Evolutionary conservation across 169 alveolate genomes (phyloP).

Genomic region (Plasmodium ovale): DNA sequence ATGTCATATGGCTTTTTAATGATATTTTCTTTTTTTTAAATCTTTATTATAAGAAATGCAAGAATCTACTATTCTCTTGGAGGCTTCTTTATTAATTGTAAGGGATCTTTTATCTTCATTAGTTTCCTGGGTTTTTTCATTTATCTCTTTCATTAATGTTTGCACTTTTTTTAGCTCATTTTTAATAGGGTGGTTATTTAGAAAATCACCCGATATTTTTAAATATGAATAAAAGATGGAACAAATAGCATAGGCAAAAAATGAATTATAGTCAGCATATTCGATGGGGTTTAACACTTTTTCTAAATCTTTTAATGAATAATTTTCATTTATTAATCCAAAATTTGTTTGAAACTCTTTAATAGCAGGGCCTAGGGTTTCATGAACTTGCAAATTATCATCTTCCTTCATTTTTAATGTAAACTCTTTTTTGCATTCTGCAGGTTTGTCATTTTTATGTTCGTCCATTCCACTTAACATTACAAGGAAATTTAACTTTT

Average conservation of each 20-base stretch:
- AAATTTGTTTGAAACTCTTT: constrained; percentile 66
- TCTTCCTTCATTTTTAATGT: constrained; percentile 22
- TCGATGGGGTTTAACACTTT: constrained; percentile 50
- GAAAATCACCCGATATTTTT: constrained; percentile 64
- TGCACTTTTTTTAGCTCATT: constrained; percentile 68
- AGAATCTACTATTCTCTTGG: constrained; percentile 70
- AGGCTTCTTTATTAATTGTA: constrained; percentile 70
- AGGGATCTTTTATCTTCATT: constrained; percentile 48
- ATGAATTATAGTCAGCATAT: constrained; percentile 72
- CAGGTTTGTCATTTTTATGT: constrained; percentile 13
- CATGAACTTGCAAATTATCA: constrained; percentile 19
- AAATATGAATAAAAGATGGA: constrained; percentile 74
- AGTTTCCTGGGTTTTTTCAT: constrained; percentile 33
- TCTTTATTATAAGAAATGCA: constrained; percentile 74
- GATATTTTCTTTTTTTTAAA: constrained; percentile 64
- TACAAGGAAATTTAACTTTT: too few relatives aligned
- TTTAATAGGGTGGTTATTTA: constrained; percentile 66
- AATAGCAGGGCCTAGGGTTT: constrained; percentile 35
- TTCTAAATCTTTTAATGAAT: constrained; percentile 63
- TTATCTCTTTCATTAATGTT: constrained; percentile 70
- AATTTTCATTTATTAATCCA: constrained; percentile 32
- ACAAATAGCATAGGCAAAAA: constrained; percentile 73
- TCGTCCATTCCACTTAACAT: constrained; percentile 31
- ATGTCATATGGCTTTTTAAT: too few relatives aligned
- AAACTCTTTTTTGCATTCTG: not conserved